phyloP scores from a whole-genome alignment of 306 rosid genomes.

The Potentilla sterilis region DNA sequence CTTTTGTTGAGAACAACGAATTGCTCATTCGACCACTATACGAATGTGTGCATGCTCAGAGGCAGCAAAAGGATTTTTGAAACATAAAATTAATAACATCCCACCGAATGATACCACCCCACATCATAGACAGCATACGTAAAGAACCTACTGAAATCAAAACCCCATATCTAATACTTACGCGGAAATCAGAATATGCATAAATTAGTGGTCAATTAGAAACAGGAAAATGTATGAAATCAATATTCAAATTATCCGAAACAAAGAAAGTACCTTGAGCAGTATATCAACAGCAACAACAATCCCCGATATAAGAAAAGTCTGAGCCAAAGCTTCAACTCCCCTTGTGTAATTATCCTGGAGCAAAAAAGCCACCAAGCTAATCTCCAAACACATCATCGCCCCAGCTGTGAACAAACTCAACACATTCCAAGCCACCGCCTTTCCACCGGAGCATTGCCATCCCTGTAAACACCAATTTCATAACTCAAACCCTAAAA shows the following conservation, averaged over 20 bases:
- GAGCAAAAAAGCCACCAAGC: constrained; percentile 65
- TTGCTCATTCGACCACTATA: neutral
- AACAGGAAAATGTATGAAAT: neutral
- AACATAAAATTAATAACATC: no score
- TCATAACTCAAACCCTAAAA: neutral
- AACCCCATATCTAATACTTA: neutral
- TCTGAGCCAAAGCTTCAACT: constrained; percentile 50
- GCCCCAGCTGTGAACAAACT: constrained; percentile 58
- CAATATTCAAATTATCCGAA: neutral
- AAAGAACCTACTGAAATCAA: neutral
- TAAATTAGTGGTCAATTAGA: neutral
- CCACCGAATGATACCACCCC: neutral
- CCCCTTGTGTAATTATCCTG: constrained; percentile 53
- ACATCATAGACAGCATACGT: neutral
- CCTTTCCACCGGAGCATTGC: constrained; percentile 71
- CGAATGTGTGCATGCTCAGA: neutral
- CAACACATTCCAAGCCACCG: constrained; percentile 57
- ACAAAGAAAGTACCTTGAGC: constrained; percentile 52
- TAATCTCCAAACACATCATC: constrained; percentile 66
- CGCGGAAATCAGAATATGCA: neutral
- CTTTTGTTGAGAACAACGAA: neutral
- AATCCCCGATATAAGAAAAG: constrained; percentile 51
- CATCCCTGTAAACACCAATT: constrained; percentile 35
- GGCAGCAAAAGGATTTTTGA: neutral
- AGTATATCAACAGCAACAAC: constrained; percentile 54